Base-by-base conservation (phyloP, 164 flowering plant genomes). In the Kalanchoe fedtschenkoi region DNA sequence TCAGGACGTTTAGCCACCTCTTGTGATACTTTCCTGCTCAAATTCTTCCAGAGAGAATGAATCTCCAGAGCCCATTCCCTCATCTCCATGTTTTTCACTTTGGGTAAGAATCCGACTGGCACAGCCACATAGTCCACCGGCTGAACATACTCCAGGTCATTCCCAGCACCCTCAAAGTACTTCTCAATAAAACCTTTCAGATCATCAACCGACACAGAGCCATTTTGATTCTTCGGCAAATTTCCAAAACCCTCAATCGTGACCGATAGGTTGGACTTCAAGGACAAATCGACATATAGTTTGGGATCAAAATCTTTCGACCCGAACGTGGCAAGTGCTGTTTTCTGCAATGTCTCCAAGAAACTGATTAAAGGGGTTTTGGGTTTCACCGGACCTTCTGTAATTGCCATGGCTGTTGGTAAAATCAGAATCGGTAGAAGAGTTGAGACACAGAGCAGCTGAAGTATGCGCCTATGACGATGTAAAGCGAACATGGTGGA, bases 51-150 rank as follows among this genome's bases (percentile, higher is more conserved):
- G 51, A 93, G 66, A 0, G 74, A 51, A 73, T 90, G 99, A 41
- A 93, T 83, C 72, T 88, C 84, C 72, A 88, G 47, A 0, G 91
- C 99, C 96, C 97, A 93, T 11, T 62, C 74, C 61, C 95, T 76
- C 42, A 86, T 81, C 72, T 72, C 74, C 10, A 46, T 56, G 54
- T 69, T 72, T 75, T 77, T 51, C 62, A 89, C 98, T 32, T 69
- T 53, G 1, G 85, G 82, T 82, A 92, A 71, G 62, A 92, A 92
- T 62, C 83, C 89, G 2, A 47, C 63, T 26, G 96, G 97, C 67
- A 75, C 80, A 1, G 68, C 63, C 32, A 70, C 78, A 65, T 79
- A 93, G 74, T 93, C 97, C 33, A 9, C 74, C 9, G 91, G 97
- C 32, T 72, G 66, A 51, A 58, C 70, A 38, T 55, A 63, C 65